Conservation (phyloP, 23 red algal genomes). For the Agarophyton chilense region DNA sequence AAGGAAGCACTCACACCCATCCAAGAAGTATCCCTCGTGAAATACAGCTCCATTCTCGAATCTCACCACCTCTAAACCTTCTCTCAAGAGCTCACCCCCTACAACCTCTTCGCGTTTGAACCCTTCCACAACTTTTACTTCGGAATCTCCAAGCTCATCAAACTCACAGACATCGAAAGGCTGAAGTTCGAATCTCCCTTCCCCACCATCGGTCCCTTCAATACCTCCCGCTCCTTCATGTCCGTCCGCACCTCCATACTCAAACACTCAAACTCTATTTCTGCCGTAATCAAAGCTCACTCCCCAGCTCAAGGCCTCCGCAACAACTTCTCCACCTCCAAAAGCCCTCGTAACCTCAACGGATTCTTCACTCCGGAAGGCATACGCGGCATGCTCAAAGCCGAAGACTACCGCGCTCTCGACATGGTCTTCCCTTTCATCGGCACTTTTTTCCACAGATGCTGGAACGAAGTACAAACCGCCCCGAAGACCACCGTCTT, state of each 20-base stretch:
- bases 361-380: no score
- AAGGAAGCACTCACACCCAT: no score
- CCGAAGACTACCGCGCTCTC: no score
- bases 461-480: not conserved
- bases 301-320: not conserved
- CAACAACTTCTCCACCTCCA: no score
- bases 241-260: not conserved
- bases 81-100: not conserved
- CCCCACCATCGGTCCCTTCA: not conserved
- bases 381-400: no score
- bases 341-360: no score
- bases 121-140: no score
- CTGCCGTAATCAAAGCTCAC: not conserved
- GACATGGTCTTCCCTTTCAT: not conserved
- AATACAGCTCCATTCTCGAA: no score
- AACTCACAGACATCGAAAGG: not conserved
- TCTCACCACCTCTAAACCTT: not conserved
- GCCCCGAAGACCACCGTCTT: not conserved
- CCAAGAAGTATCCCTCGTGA: no score
- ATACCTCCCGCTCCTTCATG: not conserved
- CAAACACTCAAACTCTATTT: not conserved
- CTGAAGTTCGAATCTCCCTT: not conserved
- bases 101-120: conserved; percentile 1
- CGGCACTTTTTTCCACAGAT: not conserved
- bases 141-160: no score